A percentile compares a stretch with the other conserved stretches of the same genome.
Conservation (phyloP, 2,329 filamentous ascomycete species). For the Penicillium sp. region DNA sequence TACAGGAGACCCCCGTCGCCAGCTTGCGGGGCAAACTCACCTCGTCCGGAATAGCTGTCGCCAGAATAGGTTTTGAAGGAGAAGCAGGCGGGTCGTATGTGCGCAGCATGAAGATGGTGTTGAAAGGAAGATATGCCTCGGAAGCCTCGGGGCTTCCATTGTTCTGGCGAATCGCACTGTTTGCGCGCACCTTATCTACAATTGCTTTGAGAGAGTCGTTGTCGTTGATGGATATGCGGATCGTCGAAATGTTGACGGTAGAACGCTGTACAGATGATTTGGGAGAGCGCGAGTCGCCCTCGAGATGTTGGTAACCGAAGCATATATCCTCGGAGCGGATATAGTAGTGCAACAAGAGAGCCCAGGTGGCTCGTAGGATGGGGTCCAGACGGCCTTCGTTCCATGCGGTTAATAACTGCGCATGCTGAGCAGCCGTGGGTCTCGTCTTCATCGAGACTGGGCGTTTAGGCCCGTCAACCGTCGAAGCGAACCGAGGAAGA, state of each 20-base stretch:
- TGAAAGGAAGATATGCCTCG: constrained; percentile 26
- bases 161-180: constrained; percentile 5
- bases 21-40: constrained; percentile 15
- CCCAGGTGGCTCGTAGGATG: constrained; percentile 40
- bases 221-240: constrained; percentile 25
- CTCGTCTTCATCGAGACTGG: constrained; percentile 31
- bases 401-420: constrained; percentile 27
- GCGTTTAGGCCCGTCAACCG: constrained; percentile 25
- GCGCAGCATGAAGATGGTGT: constrained; percentile 32
- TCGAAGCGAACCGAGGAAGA: constrained; percentile 30
- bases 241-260: constrained; percentile 14
- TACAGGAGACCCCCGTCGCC: rapidly evolving
- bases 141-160: constrained; percentile 11
- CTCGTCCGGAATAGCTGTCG: constrained; percentile 27
- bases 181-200: constrained; percentile 21
- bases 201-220: constrained; percentile 23
- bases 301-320: constrained; percentile 38
- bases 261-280: constrained; percentile 17
- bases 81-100: constrained; percentile 19
- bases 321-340: constrained; percentile 42
- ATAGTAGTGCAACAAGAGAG: constrained; percentile 39
- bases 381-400: constrained; percentile 20
- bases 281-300: constrained; percentile 14
- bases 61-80: constrained; percentile 21
- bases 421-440: constrained; percentile 24